These are phyloP conservation scores for Adenanthera pavonina DNA, from an alignment of 306 rosid genomes.

Conservation along the genomic window DNA sequence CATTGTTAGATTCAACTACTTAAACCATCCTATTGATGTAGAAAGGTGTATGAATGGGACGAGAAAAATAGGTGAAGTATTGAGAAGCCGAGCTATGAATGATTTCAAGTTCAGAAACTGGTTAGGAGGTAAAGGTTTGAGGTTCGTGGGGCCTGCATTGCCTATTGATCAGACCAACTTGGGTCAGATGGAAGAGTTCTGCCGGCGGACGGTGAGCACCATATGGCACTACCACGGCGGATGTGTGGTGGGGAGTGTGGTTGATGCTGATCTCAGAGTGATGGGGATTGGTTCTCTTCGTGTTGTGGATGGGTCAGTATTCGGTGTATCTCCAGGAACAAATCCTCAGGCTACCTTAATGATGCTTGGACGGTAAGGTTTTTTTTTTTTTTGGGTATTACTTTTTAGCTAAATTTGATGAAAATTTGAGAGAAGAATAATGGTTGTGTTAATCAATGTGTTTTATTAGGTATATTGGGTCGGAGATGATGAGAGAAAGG, in stretches of 20 bases:
- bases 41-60: constrained; percentile 84
- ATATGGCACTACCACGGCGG: constrained; percentile 99
- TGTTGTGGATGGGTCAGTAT: constrained; percentile 82
- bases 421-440: background rate
- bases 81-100: constrained; percentile 64
- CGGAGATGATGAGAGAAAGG: background rate
- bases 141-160: constrained; percentile 79
- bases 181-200: constrained; percentile 68
- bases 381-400: too few species aligned
- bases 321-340: constrained; percentile 81
- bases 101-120: constrained; percentile 65
- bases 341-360: constrained; percentile 92
- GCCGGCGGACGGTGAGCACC: constrained; percentile 77
- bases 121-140: constrained; percentile 62
- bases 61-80: constrained; percentile 60
- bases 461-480: background rate
- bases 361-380: constrained; percentile 82
- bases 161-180: constrained; percentile 52
- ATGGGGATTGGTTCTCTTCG: constrained; percentile 67
- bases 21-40: constrained; percentile 57
- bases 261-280: constrained; percentile 61
- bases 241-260: constrained; percentile 82
- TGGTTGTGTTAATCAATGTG: background rate
- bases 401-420: background rate
- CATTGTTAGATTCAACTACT: constrained; percentile 83